phyloP scores from a whole-genome alignment of 371 early-diverging fungal genomes.

The Lichtheimia ornata region DNA sequence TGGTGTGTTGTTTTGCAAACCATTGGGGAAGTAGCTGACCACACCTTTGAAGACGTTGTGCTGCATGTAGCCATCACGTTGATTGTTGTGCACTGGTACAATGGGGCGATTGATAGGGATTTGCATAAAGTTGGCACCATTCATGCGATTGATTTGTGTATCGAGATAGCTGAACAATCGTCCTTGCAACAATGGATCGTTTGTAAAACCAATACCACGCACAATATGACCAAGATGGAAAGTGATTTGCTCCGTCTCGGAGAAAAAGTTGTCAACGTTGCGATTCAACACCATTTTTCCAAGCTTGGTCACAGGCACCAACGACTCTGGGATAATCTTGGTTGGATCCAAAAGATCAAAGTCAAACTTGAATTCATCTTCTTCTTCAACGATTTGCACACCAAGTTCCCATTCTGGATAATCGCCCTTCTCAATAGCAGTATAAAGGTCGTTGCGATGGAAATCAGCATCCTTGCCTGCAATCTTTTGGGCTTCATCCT shows the following conservation, averaged over 20 bases:
- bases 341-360: conserved; percentile 58
- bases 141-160: conserved; percentile 54
- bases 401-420: conserved; percentile 55
- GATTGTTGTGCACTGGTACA: conserved; percentile 47
- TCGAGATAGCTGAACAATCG: conserved; percentile 55
- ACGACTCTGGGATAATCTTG: conserved; percentile 54
- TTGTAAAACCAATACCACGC: conserved; percentile 51
- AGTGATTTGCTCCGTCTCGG: conserved; percentile 59
- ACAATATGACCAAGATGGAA: conserved; percentile 40
- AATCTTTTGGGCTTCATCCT: conserved; percentile 53
- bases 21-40: conserved; percentile 38
- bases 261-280: conserved; percentile 56
- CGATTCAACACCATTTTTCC: conserved; percentile 56
- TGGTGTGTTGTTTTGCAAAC: conserved; percentile 33
- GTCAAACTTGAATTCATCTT: conserved; percentile 44
- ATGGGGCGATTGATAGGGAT: conserved; percentile 57
- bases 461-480: conserved; percentile 54
- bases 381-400: conserved; percentile 47
- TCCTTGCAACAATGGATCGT: conserved; percentile 59
- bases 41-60: conserved; percentile 24
- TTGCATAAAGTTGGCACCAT: conserved; percentile 48
- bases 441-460: conserved; percentile 49
- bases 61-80: conserved; percentile 54
- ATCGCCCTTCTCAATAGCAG: conserved; percentile 45
- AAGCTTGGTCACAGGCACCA: conserved; percentile 42